Conservation (phyloP, 1,139 yeast species). For the Geotrichum phurueaensis region DNA sequence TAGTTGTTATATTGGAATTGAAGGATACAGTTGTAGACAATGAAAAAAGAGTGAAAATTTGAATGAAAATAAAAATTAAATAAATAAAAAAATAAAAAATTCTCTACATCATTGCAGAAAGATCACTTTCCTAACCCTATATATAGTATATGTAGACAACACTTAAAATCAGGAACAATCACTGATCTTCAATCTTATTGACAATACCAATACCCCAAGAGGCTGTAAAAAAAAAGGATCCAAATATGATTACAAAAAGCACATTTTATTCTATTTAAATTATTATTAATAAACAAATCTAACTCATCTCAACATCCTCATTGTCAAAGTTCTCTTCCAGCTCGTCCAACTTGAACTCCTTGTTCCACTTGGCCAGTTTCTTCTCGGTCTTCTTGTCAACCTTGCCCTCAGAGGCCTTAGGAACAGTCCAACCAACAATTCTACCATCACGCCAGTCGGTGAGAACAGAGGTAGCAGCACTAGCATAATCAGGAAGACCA, state of each 20-base stretch:
- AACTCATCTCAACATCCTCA: slow-evolving; percentile 17
- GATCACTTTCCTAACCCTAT: too few relatives aligned
- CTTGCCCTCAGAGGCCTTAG: slow-evolving; percentile 41
- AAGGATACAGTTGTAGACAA: not conserved
- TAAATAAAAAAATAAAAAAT: too few relatives aligned
- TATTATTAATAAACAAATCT: not conserved
- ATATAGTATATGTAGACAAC: too few relatives aligned
- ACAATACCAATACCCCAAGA: not conserved
- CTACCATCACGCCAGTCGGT: slow-evolving; percentile 98
- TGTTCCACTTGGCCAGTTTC: slow-evolving; percentile 81
- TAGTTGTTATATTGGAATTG: not conserved
- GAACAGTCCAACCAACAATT: slow-evolving; percentile 83
- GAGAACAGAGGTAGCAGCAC: slow-evolving; percentile 78
- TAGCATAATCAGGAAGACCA: slow-evolving; percentile 82
- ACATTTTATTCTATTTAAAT: not conserved
- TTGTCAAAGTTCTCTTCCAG: slow-evolving; percentile 34
- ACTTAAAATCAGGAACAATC: too few relatives aligned
- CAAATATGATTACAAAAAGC: not conserved
- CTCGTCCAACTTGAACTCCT: slow-evolving; percentile 87
- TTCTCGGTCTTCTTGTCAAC: slow-evolving; percentile 54
- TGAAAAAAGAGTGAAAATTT: not conserved
- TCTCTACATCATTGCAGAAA: too few relatives aligned
- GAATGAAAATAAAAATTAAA: not conserved
- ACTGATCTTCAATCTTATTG: too few relatives aligned
- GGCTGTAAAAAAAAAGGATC: not conserved